Evolutionary conservation across 2,329 filamentous ascomycete genomes (phyloP), one percentile per base, ranked within the genome.

Genomic region (Diaporthe vexans): DNA sequence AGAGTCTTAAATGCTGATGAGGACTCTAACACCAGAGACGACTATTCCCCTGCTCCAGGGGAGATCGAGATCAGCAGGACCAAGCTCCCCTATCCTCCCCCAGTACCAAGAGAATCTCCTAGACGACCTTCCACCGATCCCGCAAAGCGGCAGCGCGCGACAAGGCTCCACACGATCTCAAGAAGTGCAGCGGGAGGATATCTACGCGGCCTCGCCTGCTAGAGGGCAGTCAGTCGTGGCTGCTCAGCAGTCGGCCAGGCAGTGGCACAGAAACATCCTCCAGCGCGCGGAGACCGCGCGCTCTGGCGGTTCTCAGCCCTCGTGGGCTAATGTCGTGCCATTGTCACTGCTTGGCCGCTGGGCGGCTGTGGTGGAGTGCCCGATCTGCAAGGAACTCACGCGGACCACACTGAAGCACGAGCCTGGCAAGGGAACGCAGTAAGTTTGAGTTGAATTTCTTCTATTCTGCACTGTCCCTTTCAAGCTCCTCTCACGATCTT

Each of bases 291-390:
- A 52, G 4, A 37, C 46, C 4, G 4, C 11, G 3, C 61, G 46
- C 21, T 52, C 61, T 0, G 52, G 37, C 15, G n/a, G 8, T 13
- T 6, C 21, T 0, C 29, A 52, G 46, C 46, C 46, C 46, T 97
- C 75, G 94, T 94, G 73, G 89, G 88, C 69, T 17, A 71, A 75
- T n/a, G 71, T 73, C 19, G 71, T 75, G 40, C 74, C 74, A 2
- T 4, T 75, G 15, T 58, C 74, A 1, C 71, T 73, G 40, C 54
- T 75, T 3, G 71, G 61, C 13, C 54, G 74, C 29, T 73, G 74
- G 74, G 46, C 71, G 15, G 74, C 61, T n/a, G 40, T 69, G 40
- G 71, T 75, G 35, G 63, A 75, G 56, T 75, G 74, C 26, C 74
- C 74, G 7, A 33, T 57, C 13, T 75, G 74, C 48, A 54, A 24